Evolutionary conservation across 106 monocot species (phyloP).

Genomic region (Apostasia shenzhenica): DNA sequence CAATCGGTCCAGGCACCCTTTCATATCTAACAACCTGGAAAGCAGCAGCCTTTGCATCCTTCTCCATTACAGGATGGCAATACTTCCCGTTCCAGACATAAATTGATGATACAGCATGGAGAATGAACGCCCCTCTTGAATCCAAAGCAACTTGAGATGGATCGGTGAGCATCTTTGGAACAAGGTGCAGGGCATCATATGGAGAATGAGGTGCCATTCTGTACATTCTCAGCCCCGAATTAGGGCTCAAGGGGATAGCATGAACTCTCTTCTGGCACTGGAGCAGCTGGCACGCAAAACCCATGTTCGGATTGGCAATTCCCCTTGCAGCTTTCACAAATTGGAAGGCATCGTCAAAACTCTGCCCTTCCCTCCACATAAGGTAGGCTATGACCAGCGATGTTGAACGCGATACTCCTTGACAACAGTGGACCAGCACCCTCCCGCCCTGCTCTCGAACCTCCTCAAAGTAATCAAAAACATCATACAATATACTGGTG

Average conservation of each 20-base stretch:
- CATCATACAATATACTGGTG: conserved; percentile 89
- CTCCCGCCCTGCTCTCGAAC: conserved; percentile 68
- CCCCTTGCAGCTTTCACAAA: conserved; percentile 88
- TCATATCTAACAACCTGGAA: conserved; percentile 94
- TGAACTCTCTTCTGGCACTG: conserved; percentile 98
- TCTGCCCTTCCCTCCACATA: conserved; percentile 98
- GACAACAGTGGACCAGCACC: conserved; percentile 92
- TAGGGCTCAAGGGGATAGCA: conserved; percentile 84
- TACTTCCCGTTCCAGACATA: conserved; percentile 82
- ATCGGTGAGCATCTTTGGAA: conserved; percentile 76
- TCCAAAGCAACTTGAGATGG: conserved; percentile 60
- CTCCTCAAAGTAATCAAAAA: conserved; percentile 99
- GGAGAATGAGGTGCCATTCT: conserved; percentile 91
- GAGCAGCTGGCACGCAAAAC: conserved; percentile 91
- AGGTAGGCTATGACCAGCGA: conserved; percentile 93
- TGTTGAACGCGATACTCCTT: conserved; percentile 87
- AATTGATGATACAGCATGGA: conserved; percentile 63
- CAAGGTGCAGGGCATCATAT: conserved; percentile 85
- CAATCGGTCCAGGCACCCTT: conserved; percentile 66
- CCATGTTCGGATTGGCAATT: conserved; percentile 96
- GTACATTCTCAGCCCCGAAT: conserved; percentile 71
- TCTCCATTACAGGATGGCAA: conserved; percentile 70
- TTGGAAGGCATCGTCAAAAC: conserved; percentile 93
- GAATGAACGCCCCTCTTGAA: conserved; percentile 86
- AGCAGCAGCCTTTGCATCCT: conserved; percentile 85